A percentile compares a stretch with the other conserved stretches of the same genome.
phyloP scores from a whole-genome alignment of 1,284 basidiomycete genomes.

The Exobasidium cylindrosporum region DNA sequence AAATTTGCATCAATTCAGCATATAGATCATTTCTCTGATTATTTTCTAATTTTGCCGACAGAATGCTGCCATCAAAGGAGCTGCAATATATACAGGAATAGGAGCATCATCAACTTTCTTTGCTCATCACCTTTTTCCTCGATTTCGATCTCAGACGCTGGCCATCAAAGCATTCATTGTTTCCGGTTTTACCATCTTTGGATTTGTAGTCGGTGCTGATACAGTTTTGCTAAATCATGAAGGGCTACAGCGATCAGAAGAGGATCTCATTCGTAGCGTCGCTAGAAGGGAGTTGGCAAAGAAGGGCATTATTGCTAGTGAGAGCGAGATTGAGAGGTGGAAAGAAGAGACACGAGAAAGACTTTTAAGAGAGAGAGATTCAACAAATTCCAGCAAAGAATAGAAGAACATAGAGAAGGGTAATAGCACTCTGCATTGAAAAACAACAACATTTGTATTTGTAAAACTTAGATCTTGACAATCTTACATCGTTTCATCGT shows the following conservation, averaged over 20 bases:
- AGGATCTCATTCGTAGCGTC: slow-evolving; percentile 36
- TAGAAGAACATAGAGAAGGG: too few relatives aligned
- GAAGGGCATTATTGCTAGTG: slow-evolving; percentile 42
- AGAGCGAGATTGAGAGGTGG: slow-evolving; percentile 47
- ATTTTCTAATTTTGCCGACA: slow-evolving; percentile 8
- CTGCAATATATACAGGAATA: slow-evolving; percentile 29
- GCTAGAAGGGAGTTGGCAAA: slow-evolving; percentile 39
- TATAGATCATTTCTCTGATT: not conserved
- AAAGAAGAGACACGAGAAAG: slow-evolving; percentile 35
- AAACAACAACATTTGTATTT: too few relatives aligned
- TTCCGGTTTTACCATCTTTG: slow-evolving; percentile 41
- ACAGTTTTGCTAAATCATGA: slow-evolving; percentile 44
- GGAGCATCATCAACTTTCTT: slow-evolving; percentile 35
- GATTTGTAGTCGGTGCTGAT: slow-evolving; percentile 46
- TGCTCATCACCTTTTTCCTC: slow-evolving; percentile 44
- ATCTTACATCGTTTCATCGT: too few relatives aligned
- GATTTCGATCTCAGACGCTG: slow-evolving; percentile 41
- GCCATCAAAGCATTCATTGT: slow-evolving; percentile 46
- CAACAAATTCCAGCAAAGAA: too few relatives aligned
- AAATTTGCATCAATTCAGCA: not conserved
- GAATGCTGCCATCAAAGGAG: slow-evolving; percentile 42
- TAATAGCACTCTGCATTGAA: too few relatives aligned
- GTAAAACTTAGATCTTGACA: too few relatives aligned
- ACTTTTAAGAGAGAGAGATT: slow-evolving; percentile 20
- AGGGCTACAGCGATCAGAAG: slow-evolving; percentile 33